Evolutionary conservation across 768 basidiomycete species (phyloP).

Genomic region (Dioszegia crocea): DNA sequence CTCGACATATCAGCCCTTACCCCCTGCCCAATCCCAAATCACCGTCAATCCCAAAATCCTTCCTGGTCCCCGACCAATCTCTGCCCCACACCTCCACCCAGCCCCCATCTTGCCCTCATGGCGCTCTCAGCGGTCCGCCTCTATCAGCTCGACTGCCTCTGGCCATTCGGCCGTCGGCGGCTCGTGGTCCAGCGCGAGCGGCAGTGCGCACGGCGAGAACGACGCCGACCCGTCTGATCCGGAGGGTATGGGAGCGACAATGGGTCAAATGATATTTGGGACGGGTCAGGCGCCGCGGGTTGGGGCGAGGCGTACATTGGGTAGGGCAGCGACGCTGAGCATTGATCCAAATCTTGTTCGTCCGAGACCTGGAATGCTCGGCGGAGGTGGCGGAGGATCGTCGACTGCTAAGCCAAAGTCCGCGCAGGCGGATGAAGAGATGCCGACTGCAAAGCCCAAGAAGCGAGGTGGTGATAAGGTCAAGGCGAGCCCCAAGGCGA

Average conservation of each 20-base stretch:
- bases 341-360: slow-evolving; percentile 26
- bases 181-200: not conserved
- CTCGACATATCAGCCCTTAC: not conserved
- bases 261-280: not conserved
- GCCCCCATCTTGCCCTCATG: not conserved
- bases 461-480: slow-evolving; percentile 5
- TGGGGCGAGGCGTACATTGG: not conserved
- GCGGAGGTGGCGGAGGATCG: not conserved
- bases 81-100: slow-evolving; percentile 2
- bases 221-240: slow-evolving; percentile 3
- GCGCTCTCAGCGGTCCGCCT: slow-evolving; percentile 7
- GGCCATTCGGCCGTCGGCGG: not conserved
- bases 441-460: slow-evolving; percentile 29
- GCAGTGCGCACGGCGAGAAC: not conserved
- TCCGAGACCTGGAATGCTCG: not conserved
- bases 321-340: slow-evolving; percentile 5
- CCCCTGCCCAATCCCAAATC: not conserved
- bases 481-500: slow-evolving; percentile 12
- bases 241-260: not conserved
- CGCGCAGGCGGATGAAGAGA: slow-evolving; percentile 17
- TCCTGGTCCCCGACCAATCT: not conserved
- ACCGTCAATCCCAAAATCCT: not conserved
- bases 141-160: slow-evolving; percentile 10
- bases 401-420: not conserved
- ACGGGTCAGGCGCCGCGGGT: not conserved